Base-by-base conservation (phyloP, 352 stramenopile species). In the Pythium brassicae region DNA sequence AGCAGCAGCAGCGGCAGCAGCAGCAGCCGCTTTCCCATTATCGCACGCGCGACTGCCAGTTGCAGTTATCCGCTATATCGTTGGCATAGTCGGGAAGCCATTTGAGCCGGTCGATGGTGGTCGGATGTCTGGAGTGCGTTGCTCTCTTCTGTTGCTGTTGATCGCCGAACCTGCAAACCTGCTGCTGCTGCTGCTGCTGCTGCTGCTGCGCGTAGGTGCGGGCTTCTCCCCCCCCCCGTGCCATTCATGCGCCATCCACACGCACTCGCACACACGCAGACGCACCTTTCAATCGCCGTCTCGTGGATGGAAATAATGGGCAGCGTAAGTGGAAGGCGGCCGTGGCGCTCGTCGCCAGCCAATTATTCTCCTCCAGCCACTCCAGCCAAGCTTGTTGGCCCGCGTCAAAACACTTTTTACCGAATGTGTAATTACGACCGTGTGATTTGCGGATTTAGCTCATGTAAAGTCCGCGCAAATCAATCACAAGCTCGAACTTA, bases 281-380 rank as follows among this genome's bases (percentile, higher is more conserved):
- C 19, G n/a, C 29, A 44, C 9, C 59, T 68, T 68, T 61, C 50
- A 65, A 82, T 83, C 78, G 76, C 71, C 69, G 76, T 74, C 87
- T 86, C 69, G 78, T 89, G 65, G 78, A 82, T 88, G 77, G 80
- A 88, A 90, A 90, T 88, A 88, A 88, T 88, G 77, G 80, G 20
- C 42, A 12, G 20, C 10, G 42, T 11, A 37, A 37, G 32, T 37
- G 32, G 32, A 37, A 47, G 80, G 77, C 85, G 71, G 67, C 61
- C 53, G 52, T 25, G 19, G 37, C 46, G 51, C 48, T 29, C 47
- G 53, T 32, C 19, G 48, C 45, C 57, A 62, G 54, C 53, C 55
- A 66, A 65, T 53, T 71, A 61, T 75, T 72, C 76, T 85, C 69
- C 77, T 85, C 80, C 80, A 90, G 86, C 87, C 79, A 85, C 80